These are phyloP conservation scores for Athelia sp. DNA, from an alignment of 1,284 basidiomycete genomes.

Conservation along the genomic window DNA sequence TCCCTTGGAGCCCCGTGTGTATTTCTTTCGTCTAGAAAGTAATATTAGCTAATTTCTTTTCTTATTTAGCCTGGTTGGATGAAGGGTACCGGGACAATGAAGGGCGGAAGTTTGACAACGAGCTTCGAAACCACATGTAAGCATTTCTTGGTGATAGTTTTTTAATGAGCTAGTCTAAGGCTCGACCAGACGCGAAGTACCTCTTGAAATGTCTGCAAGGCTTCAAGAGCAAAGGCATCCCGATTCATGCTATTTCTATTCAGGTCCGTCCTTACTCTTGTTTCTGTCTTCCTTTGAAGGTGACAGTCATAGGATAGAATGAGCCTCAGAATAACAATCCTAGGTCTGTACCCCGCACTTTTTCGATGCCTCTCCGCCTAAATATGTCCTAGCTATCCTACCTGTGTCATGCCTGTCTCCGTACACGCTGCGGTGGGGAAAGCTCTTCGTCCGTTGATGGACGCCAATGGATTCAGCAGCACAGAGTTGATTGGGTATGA, in stretches of 20 bases:
- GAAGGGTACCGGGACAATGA: constrained; percentile 44
- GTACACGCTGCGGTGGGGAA: constrained; percentile 42
- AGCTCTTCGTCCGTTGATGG: constrained; percentile 38
- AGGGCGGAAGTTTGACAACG: constrained; percentile 38
- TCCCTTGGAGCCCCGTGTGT: constrained; percentile 52
- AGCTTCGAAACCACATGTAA: constrained; percentile 29
- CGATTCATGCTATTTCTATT: constrained; percentile 44
- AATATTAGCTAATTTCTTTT: constrained; percentile 1
- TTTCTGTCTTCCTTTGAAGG: neutral
- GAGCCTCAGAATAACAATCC: constrained; percentile 49
- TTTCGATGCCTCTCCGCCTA: too few species aligned
- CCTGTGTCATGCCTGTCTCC: constrained; percentile 35
- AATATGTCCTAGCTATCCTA: constrained; percentile 31
- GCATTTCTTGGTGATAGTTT: constrained; percentile 6
- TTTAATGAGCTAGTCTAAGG: neutral
- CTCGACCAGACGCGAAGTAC: constrained; percentile 42
- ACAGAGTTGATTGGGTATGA: constrained; percentile 46
- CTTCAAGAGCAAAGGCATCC: constrained; percentile 41
- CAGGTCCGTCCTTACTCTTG: constrained; percentile 22
- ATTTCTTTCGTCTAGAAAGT: neutral
- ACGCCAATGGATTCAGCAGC: constrained; percentile 40
- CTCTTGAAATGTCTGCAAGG: constrained; percentile 51
- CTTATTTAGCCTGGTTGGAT: constrained; percentile 48
- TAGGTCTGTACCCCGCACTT: constrained; percentile 17
- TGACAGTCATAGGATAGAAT: constrained; percentile 21